Percentiles rank a stretch among this genome's conserved stretches.
Conservation (phyloP, 441 rosid genomes). For the California macrophylla region DNA sequence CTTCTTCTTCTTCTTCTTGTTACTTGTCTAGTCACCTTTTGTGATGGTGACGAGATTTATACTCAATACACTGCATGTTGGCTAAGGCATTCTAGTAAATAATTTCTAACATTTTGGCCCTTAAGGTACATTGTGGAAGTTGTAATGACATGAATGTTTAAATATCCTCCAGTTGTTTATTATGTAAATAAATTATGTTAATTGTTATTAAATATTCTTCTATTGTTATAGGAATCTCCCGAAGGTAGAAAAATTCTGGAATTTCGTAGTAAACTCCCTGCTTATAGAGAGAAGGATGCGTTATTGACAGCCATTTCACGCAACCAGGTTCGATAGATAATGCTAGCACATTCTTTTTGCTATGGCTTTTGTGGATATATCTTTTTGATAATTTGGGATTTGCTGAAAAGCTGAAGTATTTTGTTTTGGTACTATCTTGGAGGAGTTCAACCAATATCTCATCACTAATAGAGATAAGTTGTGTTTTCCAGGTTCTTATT, state of each 20-base stretch:
- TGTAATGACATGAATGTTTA: background rate
- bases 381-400: background rate
- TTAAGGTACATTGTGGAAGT: no score
- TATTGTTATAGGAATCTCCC: conserved; percentile 57
- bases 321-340: conserved; percentile 53
- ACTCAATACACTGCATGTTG: background rate
- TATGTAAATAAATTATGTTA: background rate
- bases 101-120: no score
- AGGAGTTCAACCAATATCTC: background rate
- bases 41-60: no score
- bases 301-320: conserved; percentile 89
- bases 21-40: no score
- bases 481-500: conserved; percentile 57
- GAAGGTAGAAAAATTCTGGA: conserved; percentile 74
- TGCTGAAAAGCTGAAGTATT: background rate
- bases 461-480: background rate
- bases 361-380: background rate
- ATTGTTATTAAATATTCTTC: conserved; percentile 4
- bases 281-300: conserved; percentile 81
- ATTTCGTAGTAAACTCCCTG: conserved; percentile 69
- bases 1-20: no score
- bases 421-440: background rate
- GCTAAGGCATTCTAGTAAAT: background rate
- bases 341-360: background rate
- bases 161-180: background rate